Percentiles rank a stretch among this genome's conserved stretches.
Evolutionary conservation across 768 basidiomycete species (phyloP).

Genomic region (Cyclocybe aegerita): DNA sequence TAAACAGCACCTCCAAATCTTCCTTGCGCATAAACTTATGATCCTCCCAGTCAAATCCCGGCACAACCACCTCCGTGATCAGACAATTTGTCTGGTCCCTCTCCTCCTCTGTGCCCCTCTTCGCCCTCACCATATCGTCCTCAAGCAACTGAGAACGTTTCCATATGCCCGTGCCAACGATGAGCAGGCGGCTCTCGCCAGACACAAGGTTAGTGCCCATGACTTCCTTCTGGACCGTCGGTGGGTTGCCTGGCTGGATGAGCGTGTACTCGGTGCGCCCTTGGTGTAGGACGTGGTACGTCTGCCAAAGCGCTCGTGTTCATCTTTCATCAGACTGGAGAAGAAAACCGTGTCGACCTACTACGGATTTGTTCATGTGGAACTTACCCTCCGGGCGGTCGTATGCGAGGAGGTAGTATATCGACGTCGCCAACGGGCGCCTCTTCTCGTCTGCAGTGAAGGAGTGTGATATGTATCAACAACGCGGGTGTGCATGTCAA

Average conservation of each 20-base stretch:
- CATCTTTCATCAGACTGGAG: neutral
- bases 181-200: conserved; percentile 46
- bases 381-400: conserved; percentile 39
- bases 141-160: conserved; percentile 57
- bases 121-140: conserved; percentile 31
- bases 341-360: conserved; percentile 17
- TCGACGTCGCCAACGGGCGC: conserved; percentile 40
- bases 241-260: conserved; percentile 27
- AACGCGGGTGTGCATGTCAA: too few species aligned
- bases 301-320: conserved; percentile 26
- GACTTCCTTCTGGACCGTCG: conserved; percentile 36
- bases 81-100: conserved; percentile 44
- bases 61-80: conserved; percentile 61
- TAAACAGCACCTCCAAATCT: conserved; percentile 33
- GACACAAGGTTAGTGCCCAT: conserved; percentile 40
- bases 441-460: conserved; percentile 11
- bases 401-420: conserved; percentile 47
- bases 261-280: conserved; percentile 53
- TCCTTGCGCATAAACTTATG: conserved; percentile 41
- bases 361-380: conserved; percentile 50
- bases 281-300: conserved; percentile 50
- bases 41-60: conserved; percentile 54
- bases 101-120: conserved; percentile 23
- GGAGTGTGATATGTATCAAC: neutral
- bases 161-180: conserved; percentile 52